Percentiles rank a stretch among this genome's conserved stretches.
phyloP scores from a whole-genome alignment of 371 early-diverging fungal species.

The Rhizomucor pusillus region DNA sequence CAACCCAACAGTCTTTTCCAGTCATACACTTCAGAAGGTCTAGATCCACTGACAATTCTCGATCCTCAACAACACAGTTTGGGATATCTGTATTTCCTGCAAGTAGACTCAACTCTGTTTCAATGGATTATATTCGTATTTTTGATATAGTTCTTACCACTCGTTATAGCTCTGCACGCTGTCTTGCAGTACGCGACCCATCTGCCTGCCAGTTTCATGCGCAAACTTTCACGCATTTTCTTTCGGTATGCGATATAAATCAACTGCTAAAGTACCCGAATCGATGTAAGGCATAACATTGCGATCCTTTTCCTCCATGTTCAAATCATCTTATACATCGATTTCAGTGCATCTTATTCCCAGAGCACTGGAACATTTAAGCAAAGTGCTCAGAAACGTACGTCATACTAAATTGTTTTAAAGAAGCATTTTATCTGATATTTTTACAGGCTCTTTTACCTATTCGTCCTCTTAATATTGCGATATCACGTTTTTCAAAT shows the following conservation, averaged over 20 bases:
- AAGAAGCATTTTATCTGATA: too few relatives aligned
- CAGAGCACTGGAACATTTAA: conserved; percentile 44
- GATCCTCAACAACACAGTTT: conserved; percentile 52
- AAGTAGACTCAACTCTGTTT: conserved; percentile 23
- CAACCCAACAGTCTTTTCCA: conserved; percentile 25
- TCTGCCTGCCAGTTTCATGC: conserved; percentile 27
- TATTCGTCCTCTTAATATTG: conserved; percentile 32
- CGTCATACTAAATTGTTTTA: too few relatives aligned
- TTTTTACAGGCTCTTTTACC: conserved; percentile 39
- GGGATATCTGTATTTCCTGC: conserved; percentile 64
- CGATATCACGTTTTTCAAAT: conserved; percentile 38
- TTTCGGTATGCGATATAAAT: conserved; percentile 42
- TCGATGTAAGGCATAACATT: conserved; percentile 32
- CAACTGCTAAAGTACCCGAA: conserved; percentile 41
- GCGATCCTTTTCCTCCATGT: not conserved
- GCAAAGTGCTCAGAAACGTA: conserved; percentile 27
- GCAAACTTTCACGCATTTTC: conserved; percentile 34
- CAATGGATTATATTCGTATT: too few relatives aligned
- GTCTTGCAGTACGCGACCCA: conserved; percentile 23
- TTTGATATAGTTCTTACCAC: not conserved
- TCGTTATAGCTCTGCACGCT: conserved; percentile 38
- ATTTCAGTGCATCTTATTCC: conserved; percentile 39
- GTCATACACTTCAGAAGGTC: conserved; percentile 31
- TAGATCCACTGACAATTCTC: conserved; percentile 59
- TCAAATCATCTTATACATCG: not conserved